These are phyloP conservation scores for Hyparrhenia diplandra DNA, from an alignment of 176 grass and related monocot genomes.

Conservation along the genomic window DNA sequence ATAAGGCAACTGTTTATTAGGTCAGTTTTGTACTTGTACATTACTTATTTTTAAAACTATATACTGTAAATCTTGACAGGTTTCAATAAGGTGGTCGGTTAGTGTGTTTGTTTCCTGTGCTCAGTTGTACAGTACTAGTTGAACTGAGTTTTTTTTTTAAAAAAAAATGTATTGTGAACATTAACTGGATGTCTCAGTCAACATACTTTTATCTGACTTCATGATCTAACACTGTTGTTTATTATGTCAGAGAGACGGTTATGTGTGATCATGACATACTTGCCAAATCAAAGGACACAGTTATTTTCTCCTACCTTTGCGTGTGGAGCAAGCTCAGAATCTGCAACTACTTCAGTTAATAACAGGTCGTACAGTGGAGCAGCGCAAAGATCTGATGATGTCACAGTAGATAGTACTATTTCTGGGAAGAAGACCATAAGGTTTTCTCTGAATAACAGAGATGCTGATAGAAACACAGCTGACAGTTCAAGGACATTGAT, in stretches of 20 bases:
- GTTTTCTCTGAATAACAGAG: constrained; percentile 64
- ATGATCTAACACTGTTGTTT: not conserved
- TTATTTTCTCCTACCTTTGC: constrained; percentile 68
- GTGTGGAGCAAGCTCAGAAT: constrained; percentile 82
- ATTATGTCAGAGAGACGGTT: constrained; percentile 68
- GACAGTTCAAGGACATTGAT: constrained; percentile 74
- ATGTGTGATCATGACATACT: constrained; percentile 91
- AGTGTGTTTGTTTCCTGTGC: not conserved
- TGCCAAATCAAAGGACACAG: constrained; percentile 65
- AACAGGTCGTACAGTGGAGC: constrained; percentile 87
- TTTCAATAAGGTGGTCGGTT: not conserved
- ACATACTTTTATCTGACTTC: not conserved
- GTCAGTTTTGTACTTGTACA: not conserved
- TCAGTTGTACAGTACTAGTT: not conserved
- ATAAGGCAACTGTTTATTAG: not conserved
- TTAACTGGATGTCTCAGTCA: not conserved
- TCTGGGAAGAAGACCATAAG: constrained; percentile 68
- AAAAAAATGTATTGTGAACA: not conserved
- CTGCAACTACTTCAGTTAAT: constrained; percentile 96
- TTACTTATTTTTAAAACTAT: not conserved
- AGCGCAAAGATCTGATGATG: constrained; percentile 84
- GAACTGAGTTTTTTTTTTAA: not conserved
- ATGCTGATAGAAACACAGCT: constrained; percentile 66
- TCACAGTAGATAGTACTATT: constrained; percentile 90
- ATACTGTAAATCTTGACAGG: not conserved